Evolutionary conservation across 768 basidiomycete species (phyloP), one percentile per base, ranked within the genome.

Genomic region (Zangia roseola): DNA sequence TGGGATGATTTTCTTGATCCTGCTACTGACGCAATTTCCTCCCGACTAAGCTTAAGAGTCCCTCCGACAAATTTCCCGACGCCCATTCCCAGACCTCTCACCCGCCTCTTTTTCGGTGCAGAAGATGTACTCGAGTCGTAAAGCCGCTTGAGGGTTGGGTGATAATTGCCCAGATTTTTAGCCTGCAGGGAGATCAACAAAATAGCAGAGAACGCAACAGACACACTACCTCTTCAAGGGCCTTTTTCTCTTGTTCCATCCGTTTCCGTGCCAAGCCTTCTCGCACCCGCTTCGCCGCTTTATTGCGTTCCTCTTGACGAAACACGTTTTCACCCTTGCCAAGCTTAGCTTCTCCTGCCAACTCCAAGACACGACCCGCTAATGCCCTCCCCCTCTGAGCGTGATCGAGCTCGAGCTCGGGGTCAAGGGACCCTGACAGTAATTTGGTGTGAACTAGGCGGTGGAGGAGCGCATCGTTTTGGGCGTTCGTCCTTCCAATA

Each of bases 91-190:
- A 93, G 65, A 10, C 91, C 91, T 57, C 80, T 75, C 37, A 78
- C 73, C 52, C 88, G 72, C 52, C 77, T 84, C 54, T 69, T 73
- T 37, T 60, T 68, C 7, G 49, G 53, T 17, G 54, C 51, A 1
- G 58, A 54, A 30, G 58, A 55, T 12, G 56, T 39, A n/a, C 64
- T 62, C 6, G 70, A 61, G 30, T 79, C 79, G 58, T 83, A 89
- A 7, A 85, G 54, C 50, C 77, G 81, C 65, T 91, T 93, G 46
- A 92, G 70, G 5, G 76, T 73, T 33, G 87, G 89, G 57, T 93
- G 89, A 62, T 91, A 93, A 64, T 91, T 92, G 16, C 91, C 91
- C 52, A 88, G 53, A 54, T 87, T 79, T 69, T 91, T 93, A 6
- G 89, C 88, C 91, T 93, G 46, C 26, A 17, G 21, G 48, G 12